phyloP scores from a whole-genome alignment of 2,329 filamentous ascomycete genomes.

The Huntiella savannae region DNA sequence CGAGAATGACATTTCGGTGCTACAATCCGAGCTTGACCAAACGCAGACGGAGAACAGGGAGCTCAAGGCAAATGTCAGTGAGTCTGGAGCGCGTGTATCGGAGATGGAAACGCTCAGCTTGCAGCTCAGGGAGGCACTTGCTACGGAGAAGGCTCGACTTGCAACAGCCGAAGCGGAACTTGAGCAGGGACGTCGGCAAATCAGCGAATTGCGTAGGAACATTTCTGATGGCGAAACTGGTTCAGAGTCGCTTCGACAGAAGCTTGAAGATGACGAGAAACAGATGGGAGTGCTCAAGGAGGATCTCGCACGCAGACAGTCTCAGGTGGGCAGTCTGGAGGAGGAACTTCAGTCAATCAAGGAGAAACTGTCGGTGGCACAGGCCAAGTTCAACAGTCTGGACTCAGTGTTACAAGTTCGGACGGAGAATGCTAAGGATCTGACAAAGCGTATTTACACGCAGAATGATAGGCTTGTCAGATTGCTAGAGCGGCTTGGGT shows the following conservation, averaged over 20 bases:
- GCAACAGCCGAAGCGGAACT: slow-evolving; percentile 36
- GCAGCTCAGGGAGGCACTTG: slow-evolving; percentile 33
- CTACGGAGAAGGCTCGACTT: slow-evolving; percentile 34
- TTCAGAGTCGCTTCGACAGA: slow-evolving; percentile 57
- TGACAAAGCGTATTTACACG: slow-evolving; percentile 64
- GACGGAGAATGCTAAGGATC: slow-evolving; percentile 55
- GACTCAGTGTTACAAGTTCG: slow-evolving; percentile 47
- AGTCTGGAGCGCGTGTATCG: slow-evolving; percentile 23
- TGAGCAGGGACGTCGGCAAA: slow-evolving; percentile 47
- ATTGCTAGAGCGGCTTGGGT: slow-evolving; percentile 73
- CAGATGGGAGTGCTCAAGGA: slow-evolving; percentile 49
- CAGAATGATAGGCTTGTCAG: slow-evolving; percentile 71
- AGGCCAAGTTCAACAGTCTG: slow-evolving; percentile 31
- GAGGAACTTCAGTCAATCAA: slow-evolving; percentile 53
- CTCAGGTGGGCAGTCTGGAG: slow-evolving; percentile 56
- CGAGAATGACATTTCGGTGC: slow-evolving; percentile 38
- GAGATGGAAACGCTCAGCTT: slow-evolving; percentile 31
- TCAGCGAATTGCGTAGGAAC: slow-evolving; percentile 47
- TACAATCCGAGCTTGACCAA: slow-evolving; percentile 44
- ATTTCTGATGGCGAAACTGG: slow-evolving; percentile 71
- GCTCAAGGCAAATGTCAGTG: slow-evolving; percentile 37
- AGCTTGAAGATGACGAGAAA: slow-evolving; percentile 55
- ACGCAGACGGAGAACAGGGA: slow-evolving; percentile 35
- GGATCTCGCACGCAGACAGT: slow-evolving; percentile 54
- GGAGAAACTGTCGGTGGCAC: slow-evolving; percentile 39